Percentiles rank a stretch among this genome's conserved stretches.
These are phyloP conservation scores for Scleromitrula shiraiana DNA, from an alignment of 2,329 filamentous ascomycete genomes.

Conservation along the genomic window DNA sequence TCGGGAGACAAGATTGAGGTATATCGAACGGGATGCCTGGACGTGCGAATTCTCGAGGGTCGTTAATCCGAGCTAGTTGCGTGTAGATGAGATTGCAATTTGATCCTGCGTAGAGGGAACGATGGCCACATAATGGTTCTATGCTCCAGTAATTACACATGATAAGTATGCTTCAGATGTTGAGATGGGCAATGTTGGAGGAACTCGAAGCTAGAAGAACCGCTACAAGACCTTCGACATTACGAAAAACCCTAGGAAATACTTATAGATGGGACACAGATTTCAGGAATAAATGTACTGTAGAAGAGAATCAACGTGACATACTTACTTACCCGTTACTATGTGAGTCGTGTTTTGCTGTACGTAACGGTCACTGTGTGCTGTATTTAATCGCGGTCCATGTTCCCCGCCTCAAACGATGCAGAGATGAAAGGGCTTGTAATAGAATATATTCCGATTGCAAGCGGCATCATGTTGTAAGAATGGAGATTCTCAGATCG, in stretches of 20 bases:
- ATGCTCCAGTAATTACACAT: constrained; percentile 28
- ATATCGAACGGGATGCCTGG: constrained; percentile 23
- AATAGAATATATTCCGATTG: constrained; percentile 4
- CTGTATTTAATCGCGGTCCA: constrained; percentile 7
- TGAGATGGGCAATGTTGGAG: background rate
- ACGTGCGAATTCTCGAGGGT: constrained; percentile 17
- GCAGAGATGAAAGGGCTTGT: background rate
- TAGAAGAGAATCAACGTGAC: background rate
- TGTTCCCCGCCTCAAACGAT: constrained; percentile 3
- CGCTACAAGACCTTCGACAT: no score
- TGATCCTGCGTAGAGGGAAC: constrained; percentile 22
- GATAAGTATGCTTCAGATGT: no score
- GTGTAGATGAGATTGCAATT: constrained; percentile 26
- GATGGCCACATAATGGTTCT: constrained; percentile 25
- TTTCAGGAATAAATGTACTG: background rate
- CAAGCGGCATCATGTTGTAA: background rate
- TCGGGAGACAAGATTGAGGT: constrained; percentile 21
- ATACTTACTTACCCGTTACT: background rate
- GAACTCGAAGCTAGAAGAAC: background rate
- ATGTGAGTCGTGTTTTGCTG: constrained; percentile 10
- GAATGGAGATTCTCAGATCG: background rate
- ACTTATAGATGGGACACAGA: constrained; percentile 3
- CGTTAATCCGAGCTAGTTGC: constrained; percentile 28
- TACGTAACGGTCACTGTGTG: constrained; percentile 5
- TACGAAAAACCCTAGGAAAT: background rate